These are phyloP conservation scores for Fusarium sp. DNA, from an alignment of 2,329 filamentous ascomycete species.

Conservation along the genomic window DNA sequence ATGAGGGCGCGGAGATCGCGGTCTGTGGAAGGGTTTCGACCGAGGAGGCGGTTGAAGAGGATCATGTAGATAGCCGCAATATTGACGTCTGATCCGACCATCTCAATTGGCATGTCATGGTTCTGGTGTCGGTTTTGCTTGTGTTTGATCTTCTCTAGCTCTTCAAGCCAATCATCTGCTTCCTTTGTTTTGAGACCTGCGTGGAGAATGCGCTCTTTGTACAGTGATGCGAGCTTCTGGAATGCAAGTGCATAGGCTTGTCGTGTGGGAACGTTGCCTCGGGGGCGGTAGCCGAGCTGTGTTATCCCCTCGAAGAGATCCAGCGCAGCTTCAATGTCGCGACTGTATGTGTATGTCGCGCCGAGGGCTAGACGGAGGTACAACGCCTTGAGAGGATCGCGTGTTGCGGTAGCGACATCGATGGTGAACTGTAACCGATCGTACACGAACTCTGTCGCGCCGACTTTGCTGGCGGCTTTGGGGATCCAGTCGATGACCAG, in stretches of 20 bases:
- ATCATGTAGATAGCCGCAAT: conserved; percentile 56
- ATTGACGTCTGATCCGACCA: conserved; percentile 57
- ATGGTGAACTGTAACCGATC: conserved; percentile 50
- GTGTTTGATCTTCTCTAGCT: conserved; percentile 52
- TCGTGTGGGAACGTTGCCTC: conserved; percentile 55
- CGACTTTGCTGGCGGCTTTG: conserved; percentile 53
- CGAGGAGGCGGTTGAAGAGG: conserved; percentile 52
- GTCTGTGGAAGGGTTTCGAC: conserved; percentile 45
- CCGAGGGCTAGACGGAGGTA: conserved; percentile 55
- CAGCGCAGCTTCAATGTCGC: conserved; percentile 52
- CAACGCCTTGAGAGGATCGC: conserved; percentile 53
- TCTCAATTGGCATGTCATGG: conserved; percentile 54
- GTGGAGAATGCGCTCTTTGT: conserved; percentile 51
- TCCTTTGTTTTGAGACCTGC: conserved; percentile 45
- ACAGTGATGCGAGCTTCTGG: conserved; percentile 54
- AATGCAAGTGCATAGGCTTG: conserved; percentile 56
- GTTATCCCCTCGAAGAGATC: conserved; percentile 53
- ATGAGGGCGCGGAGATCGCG: conserved; percentile 51
- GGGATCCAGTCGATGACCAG: conserved; percentile 56
- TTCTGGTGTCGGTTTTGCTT: conserved; percentile 55
- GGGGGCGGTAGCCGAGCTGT: conserved; percentile 53
- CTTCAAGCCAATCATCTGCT: conserved; percentile 49
- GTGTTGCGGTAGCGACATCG: conserved; percentile 48
- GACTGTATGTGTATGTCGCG: conserved; percentile 51
- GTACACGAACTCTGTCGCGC: conserved; percentile 48